phyloP scores from a whole-genome alignment of 257 asterid genomes.

The Mitragyna speciosa region DNA sequence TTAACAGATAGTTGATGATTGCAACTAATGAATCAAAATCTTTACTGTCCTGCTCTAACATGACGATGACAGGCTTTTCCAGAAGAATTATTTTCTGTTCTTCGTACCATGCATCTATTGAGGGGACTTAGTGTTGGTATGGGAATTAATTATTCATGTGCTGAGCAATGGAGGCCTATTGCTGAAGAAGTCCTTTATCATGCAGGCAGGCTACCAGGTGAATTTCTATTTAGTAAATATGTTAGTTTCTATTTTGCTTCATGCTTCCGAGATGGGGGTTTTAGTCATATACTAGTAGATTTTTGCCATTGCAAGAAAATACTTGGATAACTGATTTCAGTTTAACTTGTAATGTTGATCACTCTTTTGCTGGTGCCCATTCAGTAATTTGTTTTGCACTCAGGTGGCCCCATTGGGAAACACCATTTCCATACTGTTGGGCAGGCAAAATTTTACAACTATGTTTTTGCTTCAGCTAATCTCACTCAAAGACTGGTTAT shows the following conservation, averaged over 20 bases:
- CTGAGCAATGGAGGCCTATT: conserved; percentile 95
- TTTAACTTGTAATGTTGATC: not conserved
- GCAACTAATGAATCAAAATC: not conserved
- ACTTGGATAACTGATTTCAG: not conserved
- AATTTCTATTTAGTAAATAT: not conserved
- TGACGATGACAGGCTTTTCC: conserved; percentile 68
- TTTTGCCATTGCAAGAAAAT: not conserved
- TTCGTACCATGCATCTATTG: conserved; percentile 85
- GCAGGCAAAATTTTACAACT: not conserved
- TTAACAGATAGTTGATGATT: not conserved
- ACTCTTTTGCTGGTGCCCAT: not conserved
- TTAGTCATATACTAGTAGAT: not conserved
- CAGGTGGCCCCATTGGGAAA: not conserved
- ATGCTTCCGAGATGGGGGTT: too few relatives aligned
- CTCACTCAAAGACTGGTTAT: not conserved
- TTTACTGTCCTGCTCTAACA: conserved; percentile 8
- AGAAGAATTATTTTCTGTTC: conserved; percentile 94
- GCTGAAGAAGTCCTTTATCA: conserved; percentile 80
- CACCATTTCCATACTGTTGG: not conserved
- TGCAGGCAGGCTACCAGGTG: conserved; percentile 77
- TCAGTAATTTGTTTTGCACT: not conserved
- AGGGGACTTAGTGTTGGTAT: conserved; percentile 98
- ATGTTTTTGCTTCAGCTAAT: not conserved
- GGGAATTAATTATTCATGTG: conserved; percentile 88
- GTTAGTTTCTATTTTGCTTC: not conserved